A percentile compares a stretch with the other conserved stretches of the same genome.
Conservation (phyloP, 139 green algal species). For the Picochlorum sp. region DNA sequence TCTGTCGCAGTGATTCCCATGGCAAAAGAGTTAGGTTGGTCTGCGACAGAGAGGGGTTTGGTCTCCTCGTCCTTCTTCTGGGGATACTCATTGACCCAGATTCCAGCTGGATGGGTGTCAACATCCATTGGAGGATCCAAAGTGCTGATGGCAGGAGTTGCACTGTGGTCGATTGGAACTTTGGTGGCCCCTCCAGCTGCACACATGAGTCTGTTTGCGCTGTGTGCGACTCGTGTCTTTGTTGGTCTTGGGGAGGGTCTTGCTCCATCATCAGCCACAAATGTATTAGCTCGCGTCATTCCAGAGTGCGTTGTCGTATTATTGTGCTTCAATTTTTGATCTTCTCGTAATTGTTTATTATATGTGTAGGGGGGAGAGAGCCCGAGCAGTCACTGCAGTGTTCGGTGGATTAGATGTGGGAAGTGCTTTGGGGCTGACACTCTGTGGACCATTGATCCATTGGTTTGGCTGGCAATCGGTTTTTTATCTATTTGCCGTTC, state of each 20-base stretch:
- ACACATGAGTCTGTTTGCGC: slow-evolving; percentile 54
- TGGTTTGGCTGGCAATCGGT: slow-evolving; percentile 87
- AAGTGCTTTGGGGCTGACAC: slow-evolving; percentile 63
- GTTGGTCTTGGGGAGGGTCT: slow-evolving; percentile 95
- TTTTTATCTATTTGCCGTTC: slow-evolving; percentile 91
- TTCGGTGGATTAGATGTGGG: slow-evolving; percentile 94
- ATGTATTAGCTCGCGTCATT: slow-evolving; percentile 69
- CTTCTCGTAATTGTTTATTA: neutral
- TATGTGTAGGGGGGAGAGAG: slow-evolving; percentile 40
- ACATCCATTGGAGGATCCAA: slow-evolving; percentile 74
- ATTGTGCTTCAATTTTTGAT: neutral
- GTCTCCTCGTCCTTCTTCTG: slow-evolving; percentile 97
- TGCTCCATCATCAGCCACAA: slow-evolving; percentile 81
- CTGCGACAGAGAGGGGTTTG: slow-evolving; percentile 70
- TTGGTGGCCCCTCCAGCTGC: slow-evolving; percentile 73
- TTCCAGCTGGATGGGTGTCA: slow-evolving; percentile 86
- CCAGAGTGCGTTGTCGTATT: slow-evolving; percentile 28
- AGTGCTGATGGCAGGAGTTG: slow-evolving; percentile 79
- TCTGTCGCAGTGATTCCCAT: slow-evolving; percentile 97
- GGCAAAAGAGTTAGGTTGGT: slow-evolving; percentile 89
- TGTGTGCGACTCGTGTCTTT: slow-evolving; percentile 78
- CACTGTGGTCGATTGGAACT: slow-evolving; percentile 87
- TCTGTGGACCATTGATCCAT: slow-evolving; percentile 81
- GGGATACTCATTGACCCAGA: slow-evolving; percentile 88
- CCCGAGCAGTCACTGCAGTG: slow-evolving; percentile 72